Evolutionary conservation across 2,329 filamentous ascomycete genomes (phyloP), one percentile per base, ranked within the genome.

Genomic region (Orbilia brochopaga): DNA sequence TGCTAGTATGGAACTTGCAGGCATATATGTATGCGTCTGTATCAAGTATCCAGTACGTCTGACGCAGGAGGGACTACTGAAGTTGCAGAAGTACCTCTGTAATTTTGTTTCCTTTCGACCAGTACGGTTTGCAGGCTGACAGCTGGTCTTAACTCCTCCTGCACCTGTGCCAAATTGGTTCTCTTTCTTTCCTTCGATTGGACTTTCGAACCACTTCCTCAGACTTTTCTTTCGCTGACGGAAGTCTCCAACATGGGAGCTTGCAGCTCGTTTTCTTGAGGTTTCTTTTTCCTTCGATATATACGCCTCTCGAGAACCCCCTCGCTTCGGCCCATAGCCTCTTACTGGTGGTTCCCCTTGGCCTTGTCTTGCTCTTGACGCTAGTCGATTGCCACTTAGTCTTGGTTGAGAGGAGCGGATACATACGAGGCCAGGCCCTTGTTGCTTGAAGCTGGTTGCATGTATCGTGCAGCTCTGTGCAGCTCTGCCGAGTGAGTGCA

Each of bases 301-400:
- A 37, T 53, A 55, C 51, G 51, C 37, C 24, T 27, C 42, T 44
- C 58, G 40, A 56, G 17, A 63, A 50, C 48, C 30, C 50, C 57
- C 60, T 70, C 66, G 66, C 66, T 70, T 70, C 59, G 66, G 59
- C 59, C 65, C 59, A 61, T 44, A 61, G 52, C 64, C 64, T 55
- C 48, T 48, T 54, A 56, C 62, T 62, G 23, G 56, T 51, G 57
- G 56, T 57, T 57, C 55, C 56, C 57, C 57, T 50, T 58, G 57
- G 56, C 23, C 51, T 21, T 63, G 56, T 51, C 51, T 61, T 24
- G 17, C 30, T 53, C 35, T 35, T 32, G 58, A 58, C 40, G 30
- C 52, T 57, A 27, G 30, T 55, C 50, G 32, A 32, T 58, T 50
- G 44, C 40, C 27, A 32, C 50, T 44, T 23, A 32, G 37, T 54